phyloP scores from a whole-genome alignment of 495 filamentous ascomycete species.

The Xylaria scruposa region DNA sequence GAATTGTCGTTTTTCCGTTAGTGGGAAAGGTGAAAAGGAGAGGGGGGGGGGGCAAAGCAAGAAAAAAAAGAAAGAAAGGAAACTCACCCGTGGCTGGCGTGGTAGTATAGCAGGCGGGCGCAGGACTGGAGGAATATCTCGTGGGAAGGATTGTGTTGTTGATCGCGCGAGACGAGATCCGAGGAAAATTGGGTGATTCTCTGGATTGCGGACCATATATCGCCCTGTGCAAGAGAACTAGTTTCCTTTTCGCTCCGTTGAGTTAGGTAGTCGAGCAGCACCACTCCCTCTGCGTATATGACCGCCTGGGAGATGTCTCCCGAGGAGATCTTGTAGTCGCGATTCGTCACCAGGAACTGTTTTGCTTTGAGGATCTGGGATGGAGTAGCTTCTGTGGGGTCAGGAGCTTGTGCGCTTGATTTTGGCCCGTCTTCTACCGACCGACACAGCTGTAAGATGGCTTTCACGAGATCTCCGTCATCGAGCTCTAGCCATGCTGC shows the following conservation, averaged over 20 bases:
- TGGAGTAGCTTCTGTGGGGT: conserved; percentile 16
- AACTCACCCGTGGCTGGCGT: conserved; percentile 61
- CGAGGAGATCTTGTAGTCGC: conserved; percentile 62
- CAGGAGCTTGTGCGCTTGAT: conserved; percentile 19
- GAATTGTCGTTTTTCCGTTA: conserved; percentile 27
- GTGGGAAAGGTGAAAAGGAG: neutral
- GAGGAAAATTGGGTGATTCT: conserved; percentile 46
- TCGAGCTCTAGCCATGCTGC: conserved; percentile 71
- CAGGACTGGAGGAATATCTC: conserved; percentile 72
- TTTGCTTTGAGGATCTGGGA: conserved; percentile 61
- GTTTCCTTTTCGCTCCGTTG: conserved; percentile 41
- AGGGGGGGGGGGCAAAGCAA: neutral
- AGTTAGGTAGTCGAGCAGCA: conserved; percentile 69
- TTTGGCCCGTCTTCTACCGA: conserved; percentile 10
- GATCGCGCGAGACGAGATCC: conserved; percentile 45
- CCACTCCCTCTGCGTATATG: conserved; percentile 65
- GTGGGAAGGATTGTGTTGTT: conserved; percentile 41
- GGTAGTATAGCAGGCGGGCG: conserved; percentile 70
- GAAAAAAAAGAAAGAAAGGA: neutral
- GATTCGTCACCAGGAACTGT: conserved; percentile 61
- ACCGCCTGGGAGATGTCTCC: conserved; percentile 51
- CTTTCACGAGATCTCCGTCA: conserved; percentile 49
- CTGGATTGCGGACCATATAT: conserved; percentile 57
- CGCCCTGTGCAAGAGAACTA: conserved; percentile 49
- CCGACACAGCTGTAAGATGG: conserved; percentile 54